Evolutionary conservation across 306 rosid genomes (phyloP), one percentile per base, ranked within the genome.

Genomic region (Quercus ilex): DNA sequence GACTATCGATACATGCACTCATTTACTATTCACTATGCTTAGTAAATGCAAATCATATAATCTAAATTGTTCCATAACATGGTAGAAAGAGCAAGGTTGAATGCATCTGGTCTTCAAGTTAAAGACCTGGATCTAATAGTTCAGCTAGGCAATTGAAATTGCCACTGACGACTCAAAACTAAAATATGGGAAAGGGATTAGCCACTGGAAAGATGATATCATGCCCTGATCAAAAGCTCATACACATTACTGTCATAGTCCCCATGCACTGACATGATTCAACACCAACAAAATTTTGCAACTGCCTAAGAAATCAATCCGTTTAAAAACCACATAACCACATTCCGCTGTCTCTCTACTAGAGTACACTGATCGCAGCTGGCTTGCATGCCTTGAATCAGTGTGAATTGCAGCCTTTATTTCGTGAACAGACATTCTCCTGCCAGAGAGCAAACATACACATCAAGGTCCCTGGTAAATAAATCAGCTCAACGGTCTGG

Each of bases 201-300:
- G 15, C 35, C 46, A 12, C 58, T 13, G 5, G 5, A 20, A 67
- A 55, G 62, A 41, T 23, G 68, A 26, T 35, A 78, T 92, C 87
- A 95, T 1, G 98, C 97, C 82, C 96, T 87, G 86, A 91, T 84
- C 74, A 96, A 76, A 73, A 96, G 80, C 85, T 96, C 98, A 55
- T 93, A 96, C n/a, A 91, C 96, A 14, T 96, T 96, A 81, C 94
- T 87, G 88, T 88, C 90, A 87, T 91, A 91, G 72, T 93, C 97
- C 1, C 95, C 97, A n/a, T n/a, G n/a, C n/a, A 19, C 71, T 76
- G 18, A 96, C 93, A 68, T 98, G 96, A 85, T 90, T 93, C 87
- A 96, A 81, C 97, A 85, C 90, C 84, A 93, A 98, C 74, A 93
- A 91, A 91, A 97, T 89, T 38, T 38, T 87, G 4, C 98, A 90